Evolutionary conservation across 306 rosid species (phyloP).

Genomic region (Vicia faba): DNA sequence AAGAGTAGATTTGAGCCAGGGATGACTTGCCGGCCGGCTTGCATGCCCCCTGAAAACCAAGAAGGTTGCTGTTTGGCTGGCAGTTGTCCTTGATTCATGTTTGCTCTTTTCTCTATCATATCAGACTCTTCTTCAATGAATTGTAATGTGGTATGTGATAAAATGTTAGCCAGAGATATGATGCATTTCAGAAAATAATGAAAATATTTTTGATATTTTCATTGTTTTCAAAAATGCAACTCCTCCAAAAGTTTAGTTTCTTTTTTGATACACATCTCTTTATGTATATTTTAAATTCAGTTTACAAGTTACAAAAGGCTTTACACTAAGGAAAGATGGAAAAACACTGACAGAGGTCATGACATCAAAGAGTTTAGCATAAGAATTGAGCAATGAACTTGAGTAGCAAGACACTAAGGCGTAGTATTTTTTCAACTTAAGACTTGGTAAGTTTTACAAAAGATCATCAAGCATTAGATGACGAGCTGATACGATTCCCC

Average conservation of each 20-base stretch:
- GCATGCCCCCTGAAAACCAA: neutral
- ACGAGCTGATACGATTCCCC: slow-evolving; percentile 43
- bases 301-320: slow-evolving; percentile 6
- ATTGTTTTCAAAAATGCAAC: too few relatives aligned
- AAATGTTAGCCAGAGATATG: neutral
- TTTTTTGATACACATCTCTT: neutral
- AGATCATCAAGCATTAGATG: slow-evolving; percentile 47
- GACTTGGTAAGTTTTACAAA: slow-evolving; percentile 52
- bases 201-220: too few relatives aligned
- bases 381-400: slow-evolving; percentile 39
- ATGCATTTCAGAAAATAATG: too few relatives aligned
- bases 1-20: slow-evolving; percentile 41
- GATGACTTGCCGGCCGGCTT: slow-evolving; percentile 38
- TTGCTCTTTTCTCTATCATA: slow-evolving; percentile 40
- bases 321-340: neutral
- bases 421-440: slow-evolving; percentile 53
- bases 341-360: neutral
- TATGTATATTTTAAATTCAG: neutral
- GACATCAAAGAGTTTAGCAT: neutral
- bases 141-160: too few relatives aligned
- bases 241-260: too few relatives aligned
- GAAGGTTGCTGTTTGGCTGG: slow-evolving; percentile 13
- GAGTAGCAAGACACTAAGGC: slow-evolving; percentile 23
- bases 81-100: slow-evolving; percentile 32
- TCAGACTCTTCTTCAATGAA: too few relatives aligned